Percentiles rank a stretch among this genome's conserved stretches.
These are phyloP conservation scores for Excoecaria agallocha DNA, from an alignment of 345 rosid species.

Conservation along the genomic window DNA sequence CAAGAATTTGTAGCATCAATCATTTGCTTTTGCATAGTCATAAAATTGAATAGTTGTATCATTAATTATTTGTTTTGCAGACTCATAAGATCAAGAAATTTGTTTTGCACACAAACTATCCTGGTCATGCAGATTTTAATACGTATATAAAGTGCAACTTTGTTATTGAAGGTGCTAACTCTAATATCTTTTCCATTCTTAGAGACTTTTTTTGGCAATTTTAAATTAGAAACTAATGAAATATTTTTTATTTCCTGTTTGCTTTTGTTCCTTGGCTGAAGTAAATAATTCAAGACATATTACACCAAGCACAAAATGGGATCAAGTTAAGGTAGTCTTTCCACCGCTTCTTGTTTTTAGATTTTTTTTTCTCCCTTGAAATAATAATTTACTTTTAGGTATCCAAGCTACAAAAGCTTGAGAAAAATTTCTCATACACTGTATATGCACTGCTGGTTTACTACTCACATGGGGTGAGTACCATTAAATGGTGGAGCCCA, in stretches of 20 bases:
- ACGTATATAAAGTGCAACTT: slow-evolving; percentile 95
- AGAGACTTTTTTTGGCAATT: slow-evolving; percentile 7
- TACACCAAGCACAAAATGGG: slow-evolving; percentile 88
- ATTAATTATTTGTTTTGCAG: slow-evolving; percentile 41
- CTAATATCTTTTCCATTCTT: slow-evolving; percentile 21
- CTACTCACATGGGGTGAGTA: neutral
- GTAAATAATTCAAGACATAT: slow-evolving; percentile 57
- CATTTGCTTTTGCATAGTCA: no score
- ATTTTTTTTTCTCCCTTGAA: neutral
- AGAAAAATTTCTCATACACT: neutral
- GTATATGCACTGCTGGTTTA: neutral
- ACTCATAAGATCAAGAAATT: slow-evolving; percentile 90
- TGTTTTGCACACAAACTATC: slow-evolving; percentile 91
- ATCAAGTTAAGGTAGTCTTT: slow-evolving; percentile 81
- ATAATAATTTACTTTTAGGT: neutral
- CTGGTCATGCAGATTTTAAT: slow-evolving; percentile 98
- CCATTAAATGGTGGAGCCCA: neutral
- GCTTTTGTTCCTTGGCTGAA: slow-evolving; percentile 48
- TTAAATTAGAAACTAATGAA: slow-evolving; percentile 2
- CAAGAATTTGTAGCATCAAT: no score
- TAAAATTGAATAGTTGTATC: no score
- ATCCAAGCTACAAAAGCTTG: neutral
- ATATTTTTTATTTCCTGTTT: slow-evolving; percentile 19
- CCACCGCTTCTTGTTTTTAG: neutral
- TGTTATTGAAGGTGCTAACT: slow-evolving; percentile 51